phyloP scores from a whole-genome alignment of 805 yeast genomes.

The Metschnikowia picachoensis region DNA sequence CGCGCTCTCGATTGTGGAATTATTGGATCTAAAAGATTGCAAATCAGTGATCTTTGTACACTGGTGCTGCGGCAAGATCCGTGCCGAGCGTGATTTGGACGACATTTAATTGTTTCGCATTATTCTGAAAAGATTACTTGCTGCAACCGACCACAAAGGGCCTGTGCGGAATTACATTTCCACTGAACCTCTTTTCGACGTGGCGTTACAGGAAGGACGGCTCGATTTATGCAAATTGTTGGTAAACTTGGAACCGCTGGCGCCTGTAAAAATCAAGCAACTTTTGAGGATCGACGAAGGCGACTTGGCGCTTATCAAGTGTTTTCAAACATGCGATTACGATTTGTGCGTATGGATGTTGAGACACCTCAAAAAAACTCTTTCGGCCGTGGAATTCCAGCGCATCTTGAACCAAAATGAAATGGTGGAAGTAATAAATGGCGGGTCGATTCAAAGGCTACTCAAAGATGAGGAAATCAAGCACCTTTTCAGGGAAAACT shows the following conservation, averaged over 20 bases:
- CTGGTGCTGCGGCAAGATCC: slow-evolving; percentile 80
- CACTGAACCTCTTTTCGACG: slow-evolving; percentile 54
- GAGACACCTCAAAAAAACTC: slow-evolving; percentile 47
- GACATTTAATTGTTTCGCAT: slow-evolving; percentile 57
- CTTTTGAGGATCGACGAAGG: slow-evolving; percentile 69
- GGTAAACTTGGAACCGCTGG: slow-evolving; percentile 64
- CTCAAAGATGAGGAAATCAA: slow-evolving; percentile 14
- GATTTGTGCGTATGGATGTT: slow-evolving; percentile 61
- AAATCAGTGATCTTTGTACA: slow-evolving; percentile 50
- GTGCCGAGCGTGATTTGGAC: slow-evolving; percentile 44
- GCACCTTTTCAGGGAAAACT: slow-evolving; percentile 16
- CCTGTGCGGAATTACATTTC: slow-evolving; percentile 38
- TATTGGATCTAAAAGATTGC: slow-evolving; percentile 40
- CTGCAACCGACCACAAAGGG: slow-evolving; percentile 18
- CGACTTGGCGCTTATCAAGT: slow-evolving; percentile 62
- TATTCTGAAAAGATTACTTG: slow-evolving; percentile 45
- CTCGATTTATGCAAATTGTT: slow-evolving; percentile 59
- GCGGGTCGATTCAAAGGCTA: slow-evolving; percentile 28
- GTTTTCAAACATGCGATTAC: slow-evolving; percentile 56
- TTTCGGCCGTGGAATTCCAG: slow-evolving; percentile 66
- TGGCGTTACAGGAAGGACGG: slow-evolving; percentile 82
- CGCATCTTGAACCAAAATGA: slow-evolving; percentile 54
- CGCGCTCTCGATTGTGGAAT: slow-evolving; percentile 57
- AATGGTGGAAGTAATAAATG: slow-evolving; percentile 23
- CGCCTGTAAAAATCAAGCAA: slow-evolving; percentile 53